These are phyloP conservation scores for Jackrogersella multiformis DNA, from an alignment of 495 filamentous ascomycete species.

Conservation along the genomic window DNA sequence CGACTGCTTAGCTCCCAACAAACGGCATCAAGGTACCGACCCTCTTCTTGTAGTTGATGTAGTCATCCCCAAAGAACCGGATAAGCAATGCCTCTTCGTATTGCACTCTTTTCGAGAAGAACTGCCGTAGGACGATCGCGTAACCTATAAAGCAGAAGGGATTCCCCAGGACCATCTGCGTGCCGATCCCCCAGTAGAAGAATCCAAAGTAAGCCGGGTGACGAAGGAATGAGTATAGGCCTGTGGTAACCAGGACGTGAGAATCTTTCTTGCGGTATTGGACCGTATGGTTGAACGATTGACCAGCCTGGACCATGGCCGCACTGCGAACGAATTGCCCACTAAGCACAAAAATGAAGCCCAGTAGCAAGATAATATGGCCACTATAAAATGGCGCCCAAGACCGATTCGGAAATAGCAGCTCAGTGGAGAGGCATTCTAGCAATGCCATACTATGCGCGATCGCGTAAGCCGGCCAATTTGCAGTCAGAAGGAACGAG, in stretches of 20 bases:
- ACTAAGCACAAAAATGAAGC: constrained; percentile 68
- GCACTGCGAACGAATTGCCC: constrained; percentile 78
- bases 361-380: constrained; percentile 56
- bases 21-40: constrained; percentile 80
- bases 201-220: constrained; percentile 98
- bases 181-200: constrained; percentile 97
- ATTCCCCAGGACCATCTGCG: constrained; percentile 91
- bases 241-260: constrained; percentile 81
- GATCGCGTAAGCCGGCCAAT: constrained; percentile 84
- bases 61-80: constrained; percentile 85
- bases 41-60: constrained; percentile 72
- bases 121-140: constrained; percentile 78
- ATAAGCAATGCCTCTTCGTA: constrained; percentile 82
- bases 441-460: constrained; percentile 77
- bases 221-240: constrained; percentile 69
- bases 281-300: constrained; percentile 91
- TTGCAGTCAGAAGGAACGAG: constrained; percentile 85
- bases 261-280: constrained; percentile 69
- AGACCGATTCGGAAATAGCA: constrained; percentile 64
- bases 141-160: constrained; percentile 77
- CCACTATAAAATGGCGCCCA: constrained; percentile 48
- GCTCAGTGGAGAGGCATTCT: constrained; percentile 71
- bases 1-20: constrained; percentile 47
- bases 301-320: constrained; percentile 89
- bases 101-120: constrained; percentile 78